Conservation (phyloP, 2,329 filamentous ascomycete genomes). For the Chaetoscypha palmicola region DNA sequence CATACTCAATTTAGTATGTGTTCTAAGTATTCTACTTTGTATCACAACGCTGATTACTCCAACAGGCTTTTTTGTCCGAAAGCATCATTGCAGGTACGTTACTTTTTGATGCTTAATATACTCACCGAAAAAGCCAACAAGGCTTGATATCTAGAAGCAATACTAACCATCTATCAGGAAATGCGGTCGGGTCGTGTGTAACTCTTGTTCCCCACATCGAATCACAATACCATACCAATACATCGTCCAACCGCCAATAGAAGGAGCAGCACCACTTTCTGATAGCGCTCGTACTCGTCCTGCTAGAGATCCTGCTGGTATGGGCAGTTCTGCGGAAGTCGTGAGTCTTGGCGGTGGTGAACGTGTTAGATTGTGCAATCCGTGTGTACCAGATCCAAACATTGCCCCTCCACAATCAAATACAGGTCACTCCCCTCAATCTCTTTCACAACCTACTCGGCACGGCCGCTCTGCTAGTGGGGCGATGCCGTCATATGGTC, state of each 20-base stretch:
- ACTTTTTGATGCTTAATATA: not conserved
- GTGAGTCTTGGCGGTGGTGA: conserved; percentile 53
- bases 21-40: not conserved
- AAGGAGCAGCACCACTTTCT: conserved; percentile 31
- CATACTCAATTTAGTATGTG: conserved; percentile 58
- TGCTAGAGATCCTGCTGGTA: conserved; percentile 14
- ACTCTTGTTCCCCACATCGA: conserved; percentile 81
- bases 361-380: conserved; percentile 64
- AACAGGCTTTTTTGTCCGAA: conserved; percentile 64
- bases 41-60: conserved; percentile 9
- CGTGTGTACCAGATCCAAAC: conserved; percentile 65
- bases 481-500: conserved; percentile 6
- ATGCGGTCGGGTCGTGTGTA: conserved; percentile 88
- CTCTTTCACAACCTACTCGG: conserved; percentile 3
- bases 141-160: too few relatives aligned
- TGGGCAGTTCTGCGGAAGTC: conserved; percentile 17
- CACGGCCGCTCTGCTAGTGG: conserved; percentile 20
- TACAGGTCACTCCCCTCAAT: conserved; percentile 7
- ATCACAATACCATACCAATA: conserved; percentile 93
- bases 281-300: conserved; percentile 24
- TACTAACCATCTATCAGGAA: conserved; percentile 46
- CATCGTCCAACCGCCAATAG: conserved; percentile 68
- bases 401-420: conserved; percentile 42
- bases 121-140: too few relatives aligned
- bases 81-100: conserved; percentile 81